These are phyloP conservation scores for Flaveria ramosissima DNA, from an alignment of 129 eudicot genomes.

Conservation along the genomic window DNA sequence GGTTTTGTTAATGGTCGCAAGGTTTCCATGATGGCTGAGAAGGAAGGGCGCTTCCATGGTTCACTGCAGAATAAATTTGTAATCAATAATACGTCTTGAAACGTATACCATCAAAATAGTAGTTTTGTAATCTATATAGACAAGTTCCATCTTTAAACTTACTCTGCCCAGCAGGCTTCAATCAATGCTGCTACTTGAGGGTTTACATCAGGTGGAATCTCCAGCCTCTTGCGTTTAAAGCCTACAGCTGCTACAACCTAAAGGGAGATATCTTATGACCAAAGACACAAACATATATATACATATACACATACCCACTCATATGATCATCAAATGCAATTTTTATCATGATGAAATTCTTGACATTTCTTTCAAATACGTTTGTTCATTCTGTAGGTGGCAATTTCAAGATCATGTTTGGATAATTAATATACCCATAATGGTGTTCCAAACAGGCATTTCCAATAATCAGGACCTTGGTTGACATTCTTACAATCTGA, in stretches of 20 bases:
- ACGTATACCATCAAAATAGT: neutral
- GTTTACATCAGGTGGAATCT: constrained; percentile 68
- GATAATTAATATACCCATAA: neutral
- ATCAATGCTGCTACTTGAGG: constrained; percentile 73
- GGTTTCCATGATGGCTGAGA: constrained; percentile 64
- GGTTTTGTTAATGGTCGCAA: constrained; percentile 44
- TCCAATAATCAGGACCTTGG: too few relatives aligned
- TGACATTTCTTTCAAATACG: neutral
- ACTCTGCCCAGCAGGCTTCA: constrained; percentile 91
- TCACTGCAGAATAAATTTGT: constrained; percentile 49
- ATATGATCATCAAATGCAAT: neutral
- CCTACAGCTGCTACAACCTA: constrained; percentile 94
- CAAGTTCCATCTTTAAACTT: constrained; percentile 28
- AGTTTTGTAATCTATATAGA: neutral
- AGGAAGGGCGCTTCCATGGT: constrained; percentile 76
- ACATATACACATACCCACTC: neutral
- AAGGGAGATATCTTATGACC: neutral
- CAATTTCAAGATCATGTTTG: neutral
- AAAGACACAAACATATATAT: neutral
- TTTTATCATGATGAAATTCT: neutral
- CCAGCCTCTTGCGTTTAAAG: constrained; percentile 75
- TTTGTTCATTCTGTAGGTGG: neutral
- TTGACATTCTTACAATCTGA: too few relatives aligned
- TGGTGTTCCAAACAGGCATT: too few relatives aligned
- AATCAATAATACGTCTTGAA: neutral